Evolutionary conservation across 805 yeast species (phyloP).

Genomic region (Candida krabiensis): DNA sequence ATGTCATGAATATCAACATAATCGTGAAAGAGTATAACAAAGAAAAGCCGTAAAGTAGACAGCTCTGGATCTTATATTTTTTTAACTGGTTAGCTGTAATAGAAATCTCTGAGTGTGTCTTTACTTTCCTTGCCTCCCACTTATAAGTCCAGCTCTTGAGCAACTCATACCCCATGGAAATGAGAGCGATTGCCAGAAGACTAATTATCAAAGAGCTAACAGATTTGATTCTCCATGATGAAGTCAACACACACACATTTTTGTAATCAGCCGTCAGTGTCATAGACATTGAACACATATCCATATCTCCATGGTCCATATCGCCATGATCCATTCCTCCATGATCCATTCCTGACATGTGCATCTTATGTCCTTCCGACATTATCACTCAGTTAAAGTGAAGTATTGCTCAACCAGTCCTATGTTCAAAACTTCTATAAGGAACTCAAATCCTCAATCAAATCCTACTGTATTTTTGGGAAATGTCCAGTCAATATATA

Average conservation of each 20-base stretch:
- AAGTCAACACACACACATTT: constrained; percentile 42
- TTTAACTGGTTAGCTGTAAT: constrained; percentile 18
- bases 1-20: constrained; percentile 50
- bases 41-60: constrained; percentile 38
- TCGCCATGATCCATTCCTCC: constrained; percentile 20
- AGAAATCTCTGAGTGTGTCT: constrained; percentile 5
- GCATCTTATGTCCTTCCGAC: constrained; percentile 6
- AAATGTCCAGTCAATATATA: too few species aligned
- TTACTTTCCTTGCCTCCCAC: constrained; percentile 23
- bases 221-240: constrained; percentile 40
- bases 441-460: too few species aligned
- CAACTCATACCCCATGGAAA: constrained; percentile 39
- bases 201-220: constrained; percentile 34
- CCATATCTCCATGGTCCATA: constrained; percentile 18
- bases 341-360: constrained; percentile 17
- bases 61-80: constrained; percentile 26
- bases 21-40: constrained; percentile 46
- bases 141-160: constrained; percentile 26
- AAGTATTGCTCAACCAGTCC: too few species aligned
- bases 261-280: constrained; percentile 43
- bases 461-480: too few species aligned
- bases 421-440: too few species aligned
- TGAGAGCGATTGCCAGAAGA: constrained; percentile 30
- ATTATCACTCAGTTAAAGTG: too few species aligned
- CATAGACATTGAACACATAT: constrained; percentile 40